Evolutionary conservation across 106 monocot genomes (phyloP).

Genomic region (Acorus gramineus): DNA sequence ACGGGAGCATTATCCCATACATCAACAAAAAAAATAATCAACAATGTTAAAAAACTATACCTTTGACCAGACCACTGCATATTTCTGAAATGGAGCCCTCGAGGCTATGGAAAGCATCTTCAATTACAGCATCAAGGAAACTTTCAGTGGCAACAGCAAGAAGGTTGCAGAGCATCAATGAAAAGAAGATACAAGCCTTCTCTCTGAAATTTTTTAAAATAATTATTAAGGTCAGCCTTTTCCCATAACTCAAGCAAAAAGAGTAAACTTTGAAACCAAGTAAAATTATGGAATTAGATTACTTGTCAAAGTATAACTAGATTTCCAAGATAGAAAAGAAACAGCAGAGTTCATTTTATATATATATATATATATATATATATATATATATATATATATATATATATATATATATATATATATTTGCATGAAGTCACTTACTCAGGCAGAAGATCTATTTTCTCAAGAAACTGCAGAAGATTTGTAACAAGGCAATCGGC

Average conservation of each 20-base stretch:
- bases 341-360: neutral
- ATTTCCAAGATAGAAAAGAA: neutral
- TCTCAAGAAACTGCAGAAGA: slow-evolving; percentile 22
- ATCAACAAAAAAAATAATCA: no score
- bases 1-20: no score
- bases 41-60: no score
- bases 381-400: no score
- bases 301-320: neutral
- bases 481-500: slow-evolving; percentile 8
- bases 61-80: no score
- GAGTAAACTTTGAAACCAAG: slow-evolving; percentile 2
- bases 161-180: slow-evolving; percentile 36
- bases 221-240: no score
- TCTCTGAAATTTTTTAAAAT: slow-evolving; percentile 29
- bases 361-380: no score
- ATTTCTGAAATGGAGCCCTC: slow-evolving; percentile 20
- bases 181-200: slow-evolving; percentile 46
- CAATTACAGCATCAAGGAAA: slow-evolving; percentile 3
- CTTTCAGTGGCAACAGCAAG: slow-evolving; percentile 11
- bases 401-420: neutral
- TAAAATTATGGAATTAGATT: neutral
- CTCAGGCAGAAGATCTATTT: slow-evolving; percentile 44
- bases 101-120: slow-evolving; percentile 11
- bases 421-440: slow-evolving; percentile 26
- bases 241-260: neutral